Conservation (phyloP, 805 yeast species). For the Pichia cephalocereana region DNA sequence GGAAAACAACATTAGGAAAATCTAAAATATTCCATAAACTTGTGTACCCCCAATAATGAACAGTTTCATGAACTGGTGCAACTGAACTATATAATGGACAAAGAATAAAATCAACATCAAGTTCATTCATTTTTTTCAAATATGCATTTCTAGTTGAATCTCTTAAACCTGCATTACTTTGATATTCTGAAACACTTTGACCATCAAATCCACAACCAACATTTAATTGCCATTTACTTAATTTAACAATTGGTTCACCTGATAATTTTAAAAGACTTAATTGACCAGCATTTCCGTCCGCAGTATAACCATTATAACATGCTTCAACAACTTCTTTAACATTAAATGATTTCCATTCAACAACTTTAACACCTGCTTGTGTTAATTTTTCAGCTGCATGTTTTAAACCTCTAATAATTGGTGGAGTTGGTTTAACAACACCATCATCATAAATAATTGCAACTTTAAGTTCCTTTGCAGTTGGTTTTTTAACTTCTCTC, state of each 20-base stretch:
- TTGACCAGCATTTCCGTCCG: conserved; percentile 53
- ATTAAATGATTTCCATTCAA: conserved; percentile 42
- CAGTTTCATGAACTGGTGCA: conserved; percentile 52
- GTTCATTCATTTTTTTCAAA: conserved; percentile 35
- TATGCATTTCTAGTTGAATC: conserved; percentile 47
- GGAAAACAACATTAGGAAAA: conserved; percentile 53
- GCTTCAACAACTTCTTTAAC: conserved; percentile 48
- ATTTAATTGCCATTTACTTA: conserved; percentile 43
- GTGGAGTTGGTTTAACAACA: conserved; percentile 44
- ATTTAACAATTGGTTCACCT: conserved; percentile 57
- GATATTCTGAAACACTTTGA: conserved; percentile 37
- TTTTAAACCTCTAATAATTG: conserved; percentile 33
- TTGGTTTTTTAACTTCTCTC: conserved; percentile 30
- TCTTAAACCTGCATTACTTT: conserved; percentile 37
- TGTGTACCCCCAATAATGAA: conserved; percentile 67
- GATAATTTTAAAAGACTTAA: conserved; percentile 37
- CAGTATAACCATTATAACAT: conserved; percentile 41
- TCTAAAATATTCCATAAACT: conserved; percentile 59
- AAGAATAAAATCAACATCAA: conserved; percentile 50
- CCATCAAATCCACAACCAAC: conserved; percentile 48
- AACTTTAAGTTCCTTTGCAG: conserved; percentile 30
- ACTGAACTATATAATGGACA: conserved; percentile 57
- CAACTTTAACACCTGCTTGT: conserved; percentile 45
- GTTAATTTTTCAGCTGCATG: conserved; percentile 40
- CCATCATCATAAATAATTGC: conserved; percentile 43